A percentile compares a stretch with the other conserved stretches of the same genome.
Conservation (phyloP, 371 early-diverging fungal species). For the Dipsacomyces acuminosporus region DNA sequence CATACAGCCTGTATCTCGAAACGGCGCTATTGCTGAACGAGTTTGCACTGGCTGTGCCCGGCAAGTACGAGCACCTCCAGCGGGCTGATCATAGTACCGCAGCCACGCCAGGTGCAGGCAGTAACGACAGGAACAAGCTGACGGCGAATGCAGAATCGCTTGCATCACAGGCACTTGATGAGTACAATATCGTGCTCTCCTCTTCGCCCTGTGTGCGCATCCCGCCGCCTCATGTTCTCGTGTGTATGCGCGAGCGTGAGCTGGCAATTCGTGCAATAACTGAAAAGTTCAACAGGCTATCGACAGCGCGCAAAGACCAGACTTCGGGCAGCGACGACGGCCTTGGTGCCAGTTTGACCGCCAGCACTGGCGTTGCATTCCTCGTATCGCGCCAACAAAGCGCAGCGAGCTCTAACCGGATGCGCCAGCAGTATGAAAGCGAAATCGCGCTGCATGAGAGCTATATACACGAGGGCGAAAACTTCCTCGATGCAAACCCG, state of each 20-base stretch:
- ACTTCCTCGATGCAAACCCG: conserved; percentile 43
- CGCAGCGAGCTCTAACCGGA: conserved; percentile 34
- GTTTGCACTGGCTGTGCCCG: conserved; percentile 53
- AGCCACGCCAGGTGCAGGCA: neutral
- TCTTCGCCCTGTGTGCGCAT: conserved; percentile 76
- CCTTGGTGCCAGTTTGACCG: neutral
- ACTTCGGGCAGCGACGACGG: neutral
- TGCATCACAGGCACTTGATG: conserved; percentile 51
- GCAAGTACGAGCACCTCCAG: conserved; percentile 14
- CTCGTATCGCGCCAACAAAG: conserved; percentile 43
- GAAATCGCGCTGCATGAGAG: conserved; percentile 44
- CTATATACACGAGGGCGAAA: conserved; percentile 36
- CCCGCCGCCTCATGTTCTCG: conserved; percentile 75
- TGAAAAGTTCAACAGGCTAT: conserved; percentile 30
- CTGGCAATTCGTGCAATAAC: conserved; percentile 30
- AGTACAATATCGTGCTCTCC: conserved; percentile 59
- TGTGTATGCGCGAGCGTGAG: conserved; percentile 63
- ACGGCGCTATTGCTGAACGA: conserved; percentile 70
- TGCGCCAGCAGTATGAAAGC: conserved; percentile 47
- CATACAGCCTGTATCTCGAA: conserved; percentile 78
- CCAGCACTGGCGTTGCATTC: conserved; percentile 37
- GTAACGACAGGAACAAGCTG: neutral
- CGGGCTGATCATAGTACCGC: neutral
- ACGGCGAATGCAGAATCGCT: conserved; percentile 15
- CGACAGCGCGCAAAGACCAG: conserved; percentile 14